These are phyloP conservation scores for Cytospora piceicola DNA, from an alignment of 2,329 filamentous ascomycete species.

Conservation along the genomic window DNA sequence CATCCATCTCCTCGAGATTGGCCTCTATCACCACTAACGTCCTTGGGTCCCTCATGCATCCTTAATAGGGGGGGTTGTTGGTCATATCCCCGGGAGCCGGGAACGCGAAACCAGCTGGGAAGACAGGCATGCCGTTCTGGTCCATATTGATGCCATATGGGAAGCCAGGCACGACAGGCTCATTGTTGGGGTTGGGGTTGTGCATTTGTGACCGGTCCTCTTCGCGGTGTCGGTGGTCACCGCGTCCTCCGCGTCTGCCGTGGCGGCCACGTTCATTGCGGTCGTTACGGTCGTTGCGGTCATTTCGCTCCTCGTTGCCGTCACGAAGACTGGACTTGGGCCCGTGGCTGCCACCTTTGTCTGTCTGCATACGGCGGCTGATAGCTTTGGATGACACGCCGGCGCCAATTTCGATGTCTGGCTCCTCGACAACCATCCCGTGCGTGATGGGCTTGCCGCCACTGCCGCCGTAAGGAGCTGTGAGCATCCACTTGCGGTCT, in stretches of 20 bases:
- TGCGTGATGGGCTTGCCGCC: slow-evolving; percentile 79
- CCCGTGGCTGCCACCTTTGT: slow-evolving; percentile 66
- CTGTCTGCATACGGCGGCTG: slow-evolving; percentile 70
- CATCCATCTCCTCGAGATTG: neutral
- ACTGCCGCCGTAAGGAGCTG: slow-evolving; percentile 89
- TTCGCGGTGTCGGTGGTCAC: slow-evolving; percentile 35
- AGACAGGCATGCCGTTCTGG: slow-evolving; percentile 55
- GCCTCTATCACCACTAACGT: too few species aligned
- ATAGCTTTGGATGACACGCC: slow-evolving; percentile 94
- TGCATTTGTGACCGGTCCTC: slow-evolving; percentile 36
- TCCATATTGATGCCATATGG: slow-evolving; percentile 50
- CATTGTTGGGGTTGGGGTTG: slow-evolving; percentile 33
- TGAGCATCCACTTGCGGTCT: slow-evolving; percentile 96
- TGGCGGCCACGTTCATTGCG: slow-evolving; percentile 29
- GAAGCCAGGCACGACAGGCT: slow-evolving; percentile 42
- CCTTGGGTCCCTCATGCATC: neutral
- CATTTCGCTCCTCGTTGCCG: slow-evolving; percentile 32
- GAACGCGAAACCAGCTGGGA: slow-evolving; percentile 51
- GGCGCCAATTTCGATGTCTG: slow-evolving; percentile 97
- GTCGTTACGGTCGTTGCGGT: slow-evolving; percentile 6
- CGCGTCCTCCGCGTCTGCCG: slow-evolving; percentile 29
- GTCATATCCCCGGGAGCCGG: slow-evolving; percentile 31
- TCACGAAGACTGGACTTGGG: slow-evolving; percentile 63
- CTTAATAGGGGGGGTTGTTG: slow-evolving; percentile 30
- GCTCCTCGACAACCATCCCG: slow-evolving; percentile 92